Evolutionary conservation across 345 rosid species (phyloP), one percentile per base, ranked within the genome.

Genomic region (Lepidium didymum): DNA sequence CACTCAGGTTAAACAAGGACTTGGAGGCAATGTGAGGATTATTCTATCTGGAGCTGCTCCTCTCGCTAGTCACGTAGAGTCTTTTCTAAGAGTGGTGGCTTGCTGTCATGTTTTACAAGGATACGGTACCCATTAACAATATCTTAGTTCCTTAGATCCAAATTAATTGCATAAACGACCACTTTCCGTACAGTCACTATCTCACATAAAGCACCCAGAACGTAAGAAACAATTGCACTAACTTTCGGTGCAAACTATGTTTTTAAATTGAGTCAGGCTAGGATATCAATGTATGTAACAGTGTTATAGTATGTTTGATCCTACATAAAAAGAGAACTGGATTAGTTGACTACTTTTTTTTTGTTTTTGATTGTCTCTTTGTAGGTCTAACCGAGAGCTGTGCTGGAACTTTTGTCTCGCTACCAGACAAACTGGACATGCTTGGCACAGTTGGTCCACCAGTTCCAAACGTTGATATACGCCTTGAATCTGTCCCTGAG

Each of bases 371-470:
- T 42, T 53, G 21, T 58, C 33, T 13, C 36, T 69, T 21, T 79
- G 68, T 74, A 91, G 99, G 99, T 78, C 84, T 94, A 56, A 94
- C 99, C 2, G 99, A 95, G 81, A 95, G 83, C 78, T 91, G 96
- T 68, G 99, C 95, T 4, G 99, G 95, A 6, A 87, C 90, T 70
- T 94, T 94, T 75, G 95, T 87, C 29, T 91, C 97, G 10, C 73
- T 94, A 36, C 99, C 99, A 44, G 81, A 94, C 73, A 74, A 75
- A 67, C 65, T 86, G 56, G 69, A 85, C 49, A 86, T 86, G 96
- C 84, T 94, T 38, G 96, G 96, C 27, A 87, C 96, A 5, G 99
- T 94, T 38, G 97, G 99, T 25, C 96, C 97, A 51, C 99, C 99
- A 9, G 89, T 94, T 42, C 99, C 99, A 53, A 94, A 91, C 62